Percentiles rank a stretch among this genome's conserved stretches.
These are phyloP conservation scores for Raddia guianensis DNA, from an alignment of 176 grass and related monocot species.

Conservation along the genomic window DNA sequence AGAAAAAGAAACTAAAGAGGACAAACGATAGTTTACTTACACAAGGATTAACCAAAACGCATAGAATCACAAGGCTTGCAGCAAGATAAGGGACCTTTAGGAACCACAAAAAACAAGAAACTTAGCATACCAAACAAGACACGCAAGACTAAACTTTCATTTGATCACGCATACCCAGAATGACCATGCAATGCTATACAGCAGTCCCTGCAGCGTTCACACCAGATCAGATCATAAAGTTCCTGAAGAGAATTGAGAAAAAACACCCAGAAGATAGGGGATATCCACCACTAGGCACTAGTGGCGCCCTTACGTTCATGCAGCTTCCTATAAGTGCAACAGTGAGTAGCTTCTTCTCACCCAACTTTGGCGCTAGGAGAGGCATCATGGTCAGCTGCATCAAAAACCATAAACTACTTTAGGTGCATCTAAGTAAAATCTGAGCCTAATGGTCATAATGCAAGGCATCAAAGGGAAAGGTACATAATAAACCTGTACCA, in stretches of 20 bases:
- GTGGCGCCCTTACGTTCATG: conserved; percentile 52
- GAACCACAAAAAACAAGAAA: conserved; percentile 7
- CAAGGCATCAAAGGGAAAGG: neutral
- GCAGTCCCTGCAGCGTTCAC: conserved; percentile 57
- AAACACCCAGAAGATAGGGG: conserved; percentile 20
- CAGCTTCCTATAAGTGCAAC: conserved; percentile 67
- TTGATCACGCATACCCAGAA: conserved; percentile 70
- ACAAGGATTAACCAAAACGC: conserved; percentile 71
- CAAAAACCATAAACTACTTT: conserved; percentile 21
- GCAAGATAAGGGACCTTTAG: conserved; percentile 85
- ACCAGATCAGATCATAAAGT: conserved; percentile 20
- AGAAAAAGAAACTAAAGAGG: neutral
- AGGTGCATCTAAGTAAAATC: conserved; percentile 6
- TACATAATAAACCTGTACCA: conserved; percentile 48
- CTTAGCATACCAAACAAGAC: conserved; percentile 32
- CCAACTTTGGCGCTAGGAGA: conserved; percentile 61
- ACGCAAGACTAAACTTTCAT: neutral
- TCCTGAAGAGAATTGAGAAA: neutral
- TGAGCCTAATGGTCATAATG: neutral
- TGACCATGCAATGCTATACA: conserved; percentile 90
- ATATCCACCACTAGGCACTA: conserved; percentile 8
- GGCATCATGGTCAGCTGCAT: conserved; percentile 83
- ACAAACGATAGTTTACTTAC: conserved; percentile 47
- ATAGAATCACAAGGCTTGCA: conserved; percentile 63
- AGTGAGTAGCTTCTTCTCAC: conserved; percentile 81